phyloP scores from a whole-genome alignment of 768 basidiomycete species.

The Lactarius sanguifluus region DNA sequence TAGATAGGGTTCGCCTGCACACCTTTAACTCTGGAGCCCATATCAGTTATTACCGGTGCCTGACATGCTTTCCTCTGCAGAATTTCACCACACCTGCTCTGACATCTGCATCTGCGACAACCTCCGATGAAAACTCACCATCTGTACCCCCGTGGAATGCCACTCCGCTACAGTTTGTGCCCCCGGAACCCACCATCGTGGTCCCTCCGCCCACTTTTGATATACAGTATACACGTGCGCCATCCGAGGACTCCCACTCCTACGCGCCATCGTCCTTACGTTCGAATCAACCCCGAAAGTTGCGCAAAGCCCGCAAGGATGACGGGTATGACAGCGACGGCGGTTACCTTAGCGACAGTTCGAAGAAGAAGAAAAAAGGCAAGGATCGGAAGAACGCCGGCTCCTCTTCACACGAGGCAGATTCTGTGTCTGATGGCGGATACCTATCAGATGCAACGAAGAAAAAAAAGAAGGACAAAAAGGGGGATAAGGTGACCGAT shows the following conservation, averaged over 20 bases:
- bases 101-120: slow-evolving; percentile 43
- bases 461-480: slow-evolving; percentile 29
- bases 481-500: slow-evolving; percentile 24
- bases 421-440: slow-evolving; percentile 38
- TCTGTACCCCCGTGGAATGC: slow-evolving; percentile 30
- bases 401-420: slow-evolving; percentile 28
- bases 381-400: slow-evolving; percentile 32
- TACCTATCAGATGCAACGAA: slow-evolving; percentile 29
- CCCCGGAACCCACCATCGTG: neutral
- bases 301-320: slow-evolving; percentile 32
- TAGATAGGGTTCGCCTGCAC: neutral
- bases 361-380: slow-evolving; percentile 34
- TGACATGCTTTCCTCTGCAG: slow-evolving; percentile 26
- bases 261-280: neutral
- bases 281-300: slow-evolving; percentile 33
- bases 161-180: slow-evolving; percentile 20
- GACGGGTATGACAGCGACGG: slow-evolving; percentile 37
- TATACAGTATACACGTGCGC: neutral
- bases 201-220: neutral
- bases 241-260: slow-evolving; percentile 11
- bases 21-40: neutral
- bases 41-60: slow-evolving; percentile 2
- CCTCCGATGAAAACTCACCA: slow-evolving; percentile 45
- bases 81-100: slow-evolving; percentile 36
- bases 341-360: slow-evolving; percentile 33